Base-by-base conservation (phyloP, 169 alveolate species). In the Pseudocohnilembus persalinus region DNA sequence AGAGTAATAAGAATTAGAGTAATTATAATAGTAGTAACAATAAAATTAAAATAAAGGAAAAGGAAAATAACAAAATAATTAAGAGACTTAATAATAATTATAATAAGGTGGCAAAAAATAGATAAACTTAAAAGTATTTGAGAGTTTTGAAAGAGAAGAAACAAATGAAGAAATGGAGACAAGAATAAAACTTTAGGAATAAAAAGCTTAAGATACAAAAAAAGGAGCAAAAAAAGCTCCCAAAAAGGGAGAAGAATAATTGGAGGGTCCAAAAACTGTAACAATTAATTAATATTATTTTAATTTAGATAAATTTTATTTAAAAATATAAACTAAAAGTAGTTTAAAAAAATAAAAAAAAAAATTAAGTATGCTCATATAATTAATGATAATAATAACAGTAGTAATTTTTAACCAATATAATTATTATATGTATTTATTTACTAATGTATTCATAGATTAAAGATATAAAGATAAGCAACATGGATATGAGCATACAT, bases 121-220 rank as follows among this genome's bases (percentile, higher is more conserved):
- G 0, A 76, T 88, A 29, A 77, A 88, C 31, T 76, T 77, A 64
- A 82, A 85, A 4, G 87, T 90, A 31, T 89, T 90, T 33, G 87
- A 89, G 1, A 84, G 85, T 83, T 73, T 83, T 33, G 92, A 94
- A 75, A 93, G 98, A 90, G 89, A 90, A 65, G 98, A 96, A 81
- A 96, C 98, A 24, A 94, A 91, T 74, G 96, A 94, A 76, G 98
- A 96, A 77, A 73, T 92, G 35, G 92, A 90, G 77, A 80, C 78
- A 82, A 87, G 96, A 83, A 95, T 89, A 83, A 95, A 93, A 77
- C 96, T 85, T 77, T 29, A 89, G 77, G 83, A 84, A 81, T 84
- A 81, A 72, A 49, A 65, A 77, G 75, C 90, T 88, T 64, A 81
- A 81, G 65, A 65, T 72, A 73, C 73, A 26, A n/a, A n/a, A n/a